These are phyloP conservation scores for Globisporangium cylindrosporum DNA, from an alignment of 352 stramenopile genomes.

Conservation along the genomic window DNA sequence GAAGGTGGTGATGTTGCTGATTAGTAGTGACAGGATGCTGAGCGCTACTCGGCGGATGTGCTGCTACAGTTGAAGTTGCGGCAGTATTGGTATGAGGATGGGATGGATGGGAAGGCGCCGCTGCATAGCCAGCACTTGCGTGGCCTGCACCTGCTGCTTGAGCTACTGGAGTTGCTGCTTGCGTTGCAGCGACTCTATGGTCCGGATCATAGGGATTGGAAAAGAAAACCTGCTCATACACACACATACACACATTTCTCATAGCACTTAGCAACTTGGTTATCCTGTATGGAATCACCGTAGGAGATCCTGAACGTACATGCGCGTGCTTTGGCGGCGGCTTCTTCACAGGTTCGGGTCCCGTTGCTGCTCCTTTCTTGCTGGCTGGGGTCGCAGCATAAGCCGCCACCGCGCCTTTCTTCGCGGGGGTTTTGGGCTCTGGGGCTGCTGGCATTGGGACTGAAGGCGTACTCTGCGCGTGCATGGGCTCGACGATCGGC, in stretches of 20 bases:
- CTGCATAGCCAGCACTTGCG: slow-evolving; percentile 5
- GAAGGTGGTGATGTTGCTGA: background rate
- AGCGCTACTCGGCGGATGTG: slow-evolving; percentile 2
- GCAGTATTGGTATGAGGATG: background rate
- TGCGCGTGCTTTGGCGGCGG: slow-evolving; percentile 38
- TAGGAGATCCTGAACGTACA: slow-evolving; percentile 21
- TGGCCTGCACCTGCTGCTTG: background rate
- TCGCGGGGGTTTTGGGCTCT: slow-evolving; percentile 31
- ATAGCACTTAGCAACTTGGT: too few species aligned
- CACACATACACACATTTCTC: background rate
- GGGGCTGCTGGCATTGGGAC: slow-evolving; percentile 18
- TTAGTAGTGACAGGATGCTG: slow-evolving; percentile 7
- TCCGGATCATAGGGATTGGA: slow-evolving; percentile 22
- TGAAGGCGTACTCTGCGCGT: slow-evolving; percentile 7
- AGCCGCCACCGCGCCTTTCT: slow-evolving; percentile 19
- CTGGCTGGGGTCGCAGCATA: slow-evolving; percentile 8
- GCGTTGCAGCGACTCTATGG: slow-evolving; percentile 11
- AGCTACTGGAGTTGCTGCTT: background rate
- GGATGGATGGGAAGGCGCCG: background rate
- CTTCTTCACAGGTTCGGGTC: slow-evolving; percentile 47
- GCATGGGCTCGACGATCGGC: slow-evolving; percentile 32
- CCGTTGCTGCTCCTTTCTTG: slow-evolving; percentile 38
- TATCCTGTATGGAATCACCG: too few species aligned
- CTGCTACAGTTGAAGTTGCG: background rate
- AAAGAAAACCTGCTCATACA: slow-evolving; percentile 26